Base-by-base conservation (phyloP, 768 basidiomycete genomes). In the Ramaria sp. region DNA sequence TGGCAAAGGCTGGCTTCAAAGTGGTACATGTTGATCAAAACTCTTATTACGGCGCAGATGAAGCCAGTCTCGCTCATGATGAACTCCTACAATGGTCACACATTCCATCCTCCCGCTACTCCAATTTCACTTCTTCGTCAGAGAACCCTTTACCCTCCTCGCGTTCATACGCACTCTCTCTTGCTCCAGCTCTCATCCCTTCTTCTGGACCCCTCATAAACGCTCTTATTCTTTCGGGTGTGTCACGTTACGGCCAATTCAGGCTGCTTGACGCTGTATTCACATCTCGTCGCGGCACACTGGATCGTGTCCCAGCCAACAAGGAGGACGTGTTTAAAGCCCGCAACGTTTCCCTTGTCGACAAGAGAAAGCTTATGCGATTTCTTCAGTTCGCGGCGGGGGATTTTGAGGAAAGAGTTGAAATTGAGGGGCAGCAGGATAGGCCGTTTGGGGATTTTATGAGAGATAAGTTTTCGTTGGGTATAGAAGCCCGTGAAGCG, bases 241-340 rank as follows among this genome's bases (percentile, higher is more conserved):
- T 97, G 13, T 78, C 91, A 7, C 83, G 85, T 57, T 97, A 98
- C 65, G 90, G 91, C n/a, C 85, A 84, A 2, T 98, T 93, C 66
- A 83, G 87, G 47, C 75, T 96, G 3, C 72, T 98, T 19, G 89
- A 86, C 59, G 79, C 78, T 22, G 75, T 88, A 17, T 80, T 75
- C 39, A 71, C 91, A 45, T 84, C 82, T 63, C 72, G 80, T 50
- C 59, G 70, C 12, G 70, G 45, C 20, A 22, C 33, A 12, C 65
- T 81, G 53, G 79, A 79, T 63, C 77, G 69, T 51, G 94, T 97
- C 0, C 95, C 95, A 1, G 84, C 84, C 33, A 89, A 82, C 71
- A 97, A 96, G 68, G 93, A 93, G 68, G 88, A 90, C 58, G 79
- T 98, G 3, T 97, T 98, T 78, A 92, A 88, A 72, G 84, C 81